Percentiles rank a stretch among this genome's conserved stretches.
Evolutionary conservation across 2,329 filamentous ascomycete genomes (phyloP).

Genomic region (Colletotrichum sp.): DNA sequence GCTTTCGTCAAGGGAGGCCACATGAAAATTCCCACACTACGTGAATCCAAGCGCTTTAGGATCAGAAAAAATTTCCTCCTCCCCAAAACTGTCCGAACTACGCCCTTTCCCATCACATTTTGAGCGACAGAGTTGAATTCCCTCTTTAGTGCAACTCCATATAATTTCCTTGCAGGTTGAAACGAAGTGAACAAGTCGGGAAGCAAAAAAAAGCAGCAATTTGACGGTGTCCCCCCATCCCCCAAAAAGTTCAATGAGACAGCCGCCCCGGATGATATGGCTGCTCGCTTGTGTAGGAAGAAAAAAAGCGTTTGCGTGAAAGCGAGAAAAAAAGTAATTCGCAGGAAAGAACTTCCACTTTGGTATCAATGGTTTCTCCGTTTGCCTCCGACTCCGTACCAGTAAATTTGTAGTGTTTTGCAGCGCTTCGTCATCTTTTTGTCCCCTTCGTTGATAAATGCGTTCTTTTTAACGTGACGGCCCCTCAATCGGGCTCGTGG

Average conservation of each 20-base stretch:
- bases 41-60: background rate
- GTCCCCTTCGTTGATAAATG: background rate
- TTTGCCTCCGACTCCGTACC: conserved; percentile 21
- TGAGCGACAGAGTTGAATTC: background rate
- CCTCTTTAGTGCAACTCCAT: conserved; percentile 4
- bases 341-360: conserved; percentile 13
- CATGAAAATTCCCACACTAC: background rate
- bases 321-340: background rate
- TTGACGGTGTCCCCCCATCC: background rate
- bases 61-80: background rate
- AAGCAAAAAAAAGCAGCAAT: background rate
- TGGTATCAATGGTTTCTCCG: conserved; percentile 22
- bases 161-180: background rate
- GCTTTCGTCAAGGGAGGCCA: background rate
- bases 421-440: background rate
- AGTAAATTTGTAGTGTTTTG: background rate
- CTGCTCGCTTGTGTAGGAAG: background rate
- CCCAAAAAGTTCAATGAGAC: background rate
- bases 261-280: background rate
- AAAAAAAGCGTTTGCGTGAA: background rate
- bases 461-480: background rate
- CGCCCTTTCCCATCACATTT: background rate
- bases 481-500: conserved; percentile 61
- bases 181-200: background rate
- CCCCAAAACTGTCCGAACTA: background rate